Evolutionary conservation across 495 filamentous ascomycete genomes (phyloP), one percentile per base, ranked within the genome.

Genomic region (Neurospora tetraspora): DNA sequence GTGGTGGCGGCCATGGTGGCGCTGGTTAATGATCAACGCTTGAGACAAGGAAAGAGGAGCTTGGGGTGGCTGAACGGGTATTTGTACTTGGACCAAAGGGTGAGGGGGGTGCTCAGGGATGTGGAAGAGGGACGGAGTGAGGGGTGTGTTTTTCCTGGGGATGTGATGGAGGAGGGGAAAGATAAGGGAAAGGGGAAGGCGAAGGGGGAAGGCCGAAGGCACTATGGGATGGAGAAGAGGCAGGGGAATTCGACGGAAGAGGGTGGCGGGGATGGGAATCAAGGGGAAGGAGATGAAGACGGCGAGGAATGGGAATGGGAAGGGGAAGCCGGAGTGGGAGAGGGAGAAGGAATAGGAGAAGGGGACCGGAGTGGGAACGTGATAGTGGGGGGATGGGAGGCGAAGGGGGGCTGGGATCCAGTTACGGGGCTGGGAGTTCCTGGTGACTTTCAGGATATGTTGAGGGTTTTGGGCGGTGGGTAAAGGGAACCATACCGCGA

Each of bases 1-100:
- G 81, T 83, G 0, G 77, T 85, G 34, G 83, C 82, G n/a, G 77
- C 81, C 8, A 76, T 85, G 71, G 70, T 85, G 10, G 78, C 81
- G 39, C 42, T 84, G 40, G 75, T 84, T 16, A 82, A 83, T 31
- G 83, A 85, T 68, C 78, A 78, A 71, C 72, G 83, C 47, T 70
- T 85, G 72, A 70, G 81, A 16, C 74, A 76, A 11, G 83, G 82
- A 6, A 84, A 81, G 80, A 78, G 75, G 12, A 77, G 77, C 11
- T 74, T 81, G 12, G 83, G 83, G 6, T 85, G 81, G 80, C 73
- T 85, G 34, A 84, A 82, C 61, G 78, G 81, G 27, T 18, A 75
- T 53, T 70, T 85, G 45, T 84, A 85, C 69, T 73, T 76, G 27
- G 68, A 40, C 4, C 2, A 0, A 3, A 74, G 71, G 47, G 78